A percentile compares a stretch with the other conserved stretches of the same genome.
Conservation (phyloP, 345 rosid species). For the Excoecaria agallocha region DNA sequence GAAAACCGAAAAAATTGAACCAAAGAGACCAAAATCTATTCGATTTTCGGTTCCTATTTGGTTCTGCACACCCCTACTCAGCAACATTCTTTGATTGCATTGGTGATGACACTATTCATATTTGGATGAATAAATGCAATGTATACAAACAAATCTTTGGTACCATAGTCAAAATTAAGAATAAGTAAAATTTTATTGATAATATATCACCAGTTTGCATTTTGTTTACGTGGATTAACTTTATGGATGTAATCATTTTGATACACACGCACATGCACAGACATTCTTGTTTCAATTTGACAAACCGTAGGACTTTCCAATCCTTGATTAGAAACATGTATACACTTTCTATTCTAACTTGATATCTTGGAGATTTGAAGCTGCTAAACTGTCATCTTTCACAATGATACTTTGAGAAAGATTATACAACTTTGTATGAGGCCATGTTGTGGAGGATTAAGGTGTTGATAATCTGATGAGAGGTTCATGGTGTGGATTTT, state of each 20-base stretch:
- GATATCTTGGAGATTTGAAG: neutral
- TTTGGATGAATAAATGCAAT: neutral
- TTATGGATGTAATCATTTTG: neutral
- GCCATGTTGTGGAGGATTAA: neutral
- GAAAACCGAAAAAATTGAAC: too few species aligned
- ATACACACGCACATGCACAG: neutral
- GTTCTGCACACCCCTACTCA: too few species aligned
- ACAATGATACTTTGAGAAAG: neutral
- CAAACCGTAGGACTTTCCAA: neutral
- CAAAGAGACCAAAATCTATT: too few species aligned
- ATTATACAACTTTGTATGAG: neutral
- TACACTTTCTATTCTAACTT: neutral
- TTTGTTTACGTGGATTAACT: neutral
- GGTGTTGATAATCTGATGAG: neutral
- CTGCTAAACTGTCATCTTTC: neutral
- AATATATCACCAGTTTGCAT: neutral
- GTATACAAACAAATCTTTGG: neutral
- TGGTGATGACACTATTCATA: neutral
- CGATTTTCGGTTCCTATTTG: too few species aligned
- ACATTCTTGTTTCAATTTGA: neutral
- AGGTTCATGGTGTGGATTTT: neutral
- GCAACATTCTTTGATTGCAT: neutral
- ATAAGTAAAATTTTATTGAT: neutral
- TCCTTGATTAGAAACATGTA: neutral
- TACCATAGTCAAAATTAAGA: neutral